Evolutionary conservation across 2,329 filamentous ascomycete species (phyloP), one percentile per base, ranked within the genome.

Genomic region (Myriosclerotinia scirpicola): DNA sequence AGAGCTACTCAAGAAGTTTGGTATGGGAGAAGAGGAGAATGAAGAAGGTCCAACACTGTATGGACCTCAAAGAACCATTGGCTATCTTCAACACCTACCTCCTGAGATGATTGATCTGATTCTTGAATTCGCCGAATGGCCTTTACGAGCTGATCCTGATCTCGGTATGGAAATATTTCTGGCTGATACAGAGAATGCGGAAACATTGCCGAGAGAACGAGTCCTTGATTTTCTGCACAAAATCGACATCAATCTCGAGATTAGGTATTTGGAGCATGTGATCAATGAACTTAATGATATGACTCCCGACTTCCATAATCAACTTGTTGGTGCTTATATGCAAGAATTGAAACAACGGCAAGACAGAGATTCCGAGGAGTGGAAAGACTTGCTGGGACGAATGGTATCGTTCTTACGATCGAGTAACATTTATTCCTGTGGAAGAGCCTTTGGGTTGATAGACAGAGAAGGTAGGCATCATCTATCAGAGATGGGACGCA

Each of bases 121-220:
- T 22, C 83, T 99, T 5, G 92, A 97, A 77, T 96, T 96, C 75
- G 90, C 92, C 0, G 89, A 90, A 71, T 99, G 95, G 95, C 91
- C 93, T 0, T 78, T 99, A 20, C 84, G 85, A 65, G 84, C 84
- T 17, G 87, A 92, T 69, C 87, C 92, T 0, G 83, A 87, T 2
- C 80, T 92, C 50, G 93, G 90, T 5, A 96, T 99, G 90, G 92
- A 97, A 70, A 85, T 99, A 0, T 99, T 99, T 78, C 80, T 95
- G 0, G 92, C 91, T 1, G 95, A 99, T 76, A 95, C 92, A 0
- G 92, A 97, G 76, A 98, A 98, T 74, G 93, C 95, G 1, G 95
- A 98, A 80, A 92, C 88, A 0, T 79, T 99, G 14, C 93, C 94
- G 2, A 85, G 94, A 53, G 85, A 91, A 40, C 85, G 81, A 63